Evolutionary conservation across 2,329 filamentous ascomycete genomes (phyloP), one percentile per base, ranked within the genome.

Genomic region (Xylogone sp.): DNA sequence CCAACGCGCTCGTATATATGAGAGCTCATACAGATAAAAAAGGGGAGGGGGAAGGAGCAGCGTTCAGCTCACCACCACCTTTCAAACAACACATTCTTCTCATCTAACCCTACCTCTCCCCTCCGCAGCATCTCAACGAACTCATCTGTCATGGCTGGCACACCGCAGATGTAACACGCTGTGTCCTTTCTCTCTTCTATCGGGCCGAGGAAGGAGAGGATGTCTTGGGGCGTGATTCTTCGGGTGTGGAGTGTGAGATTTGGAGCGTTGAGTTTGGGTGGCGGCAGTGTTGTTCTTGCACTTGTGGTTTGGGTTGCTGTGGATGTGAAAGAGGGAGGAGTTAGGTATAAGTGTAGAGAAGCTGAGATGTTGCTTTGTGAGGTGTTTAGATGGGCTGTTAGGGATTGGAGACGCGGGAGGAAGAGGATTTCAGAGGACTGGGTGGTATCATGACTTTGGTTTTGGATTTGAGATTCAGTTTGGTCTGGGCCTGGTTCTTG

Each of bases 131-230:
- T 53, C 19, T 70, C 67, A 1, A 86, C 81, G 57, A 87, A 76
- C 46, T 78, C 74, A 63, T 90, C 87, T 1, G 84, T 88, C 86
- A 89, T 89, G 2, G 60, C 59, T 10, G 83, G 83, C 13, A 85
- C 78, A 1, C 86, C 86, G 61, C 87, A 90, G 0, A 90, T 69
- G 64, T 88, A 90, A 12, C 82, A 80, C 3, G 84, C 71, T 0
- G 75, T 75, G 1, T 69, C 66, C 1, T 64, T 57, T 46, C 67
- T 70, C 21, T 70, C 65, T 3, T 61, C 58, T 1, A 67, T 64
- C 7, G 64, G 61, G 1, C 68, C 67, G 1, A 79, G 52, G 0
- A 71, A 74, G 1, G 63, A 62, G 6, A 62, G 59, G 3, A 82
- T 55, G 56, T 82, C 77, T 0, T 62, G 56, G 1, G 68, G 46